phyloP scores from a whole-genome alignment of 2,329 filamentous ascomycete species.

The Pseudogymnoascus pannorum region DNA sequence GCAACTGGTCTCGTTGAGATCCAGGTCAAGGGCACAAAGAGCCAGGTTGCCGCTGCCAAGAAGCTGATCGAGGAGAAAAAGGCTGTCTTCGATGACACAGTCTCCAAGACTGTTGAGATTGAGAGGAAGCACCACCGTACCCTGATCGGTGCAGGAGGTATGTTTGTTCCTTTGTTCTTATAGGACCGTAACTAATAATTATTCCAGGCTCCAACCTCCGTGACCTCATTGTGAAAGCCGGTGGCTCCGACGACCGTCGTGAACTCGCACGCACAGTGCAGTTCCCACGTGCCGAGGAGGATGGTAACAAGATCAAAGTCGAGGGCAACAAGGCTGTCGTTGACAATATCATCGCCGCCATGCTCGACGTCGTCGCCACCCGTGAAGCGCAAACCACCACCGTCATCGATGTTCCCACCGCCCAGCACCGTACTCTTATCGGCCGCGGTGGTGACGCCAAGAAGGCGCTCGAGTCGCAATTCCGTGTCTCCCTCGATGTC shows the following conservation, averaged over 20 bases:
- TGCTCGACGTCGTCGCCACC: conserved; percentile 74
- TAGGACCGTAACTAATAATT: conserved; percentile 32
- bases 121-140: conserved; percentile 89
- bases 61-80: conserved; percentile 83
- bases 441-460: conserved; percentile 85
- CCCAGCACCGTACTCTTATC: conserved; percentile 87
- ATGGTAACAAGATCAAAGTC: conserved; percentile 76
- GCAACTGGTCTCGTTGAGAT: conserved; percentile 71
- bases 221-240: conserved; percentile 78
- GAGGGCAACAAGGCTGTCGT: conserved; percentile 80
- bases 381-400: conserved; percentile 77
- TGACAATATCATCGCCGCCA: conserved; percentile 77
- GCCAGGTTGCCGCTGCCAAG: conserved; percentile 85
- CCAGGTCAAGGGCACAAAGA: conserved; percentile 84
- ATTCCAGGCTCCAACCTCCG: conserved; percentile 71
- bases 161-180: conserved; percentile 30
- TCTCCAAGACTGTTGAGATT: conserved; percentile 77
- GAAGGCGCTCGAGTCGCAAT: conserved; percentile 76
- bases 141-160: conserved; percentile 83
- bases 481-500: conserved; percentile 81
- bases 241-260: conserved; percentile 79
- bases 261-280: conserved; percentile 84
- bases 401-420: conserved; percentile 71
- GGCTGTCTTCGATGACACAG: conserved; percentile 81
- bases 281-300: conserved; percentile 83